These are phyloP conservation scores for Biscogniauxia sp. DNA, from an alignment of 2,329 filamentous ascomycete species.

Conservation along the genomic window DNA sequence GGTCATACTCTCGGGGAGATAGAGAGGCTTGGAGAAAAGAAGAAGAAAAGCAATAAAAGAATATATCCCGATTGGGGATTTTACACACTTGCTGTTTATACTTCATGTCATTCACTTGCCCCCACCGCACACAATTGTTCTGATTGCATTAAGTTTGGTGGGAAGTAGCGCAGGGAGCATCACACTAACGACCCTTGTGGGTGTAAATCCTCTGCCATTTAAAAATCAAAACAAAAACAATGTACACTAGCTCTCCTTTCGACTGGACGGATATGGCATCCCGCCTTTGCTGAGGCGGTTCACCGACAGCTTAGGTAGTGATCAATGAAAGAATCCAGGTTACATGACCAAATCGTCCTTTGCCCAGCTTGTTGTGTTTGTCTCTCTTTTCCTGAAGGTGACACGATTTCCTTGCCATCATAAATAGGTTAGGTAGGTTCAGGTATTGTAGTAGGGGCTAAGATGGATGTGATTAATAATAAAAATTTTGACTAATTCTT, in stretches of 20 bases:
- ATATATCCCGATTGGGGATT: slow-evolving; percentile 15
- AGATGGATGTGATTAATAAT: too few relatives aligned
- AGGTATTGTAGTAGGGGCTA: too few relatives aligned
- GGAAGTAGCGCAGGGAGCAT: slow-evolving; percentile 21
- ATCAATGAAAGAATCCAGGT: slow-evolving; percentile 24
- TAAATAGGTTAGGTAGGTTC: too few relatives aligned
- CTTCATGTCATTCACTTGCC: slow-evolving; percentile 29
- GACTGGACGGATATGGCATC: slow-evolving; percentile 11
- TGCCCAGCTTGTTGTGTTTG: not conserved
- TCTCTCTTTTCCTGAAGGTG: not conserved
- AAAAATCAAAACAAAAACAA: too few relatives aligned
- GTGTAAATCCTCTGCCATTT: slow-evolving; percentile 10
- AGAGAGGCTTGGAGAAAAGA: slow-evolving; percentile 22
- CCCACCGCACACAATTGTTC: slow-evolving; percentile 24
- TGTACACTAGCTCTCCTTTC: slow-evolving; percentile 13
- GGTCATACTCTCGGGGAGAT: slow-evolving; percentile 16
- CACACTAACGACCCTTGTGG: slow-evolving; percentile 32
- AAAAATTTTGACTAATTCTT: too few relatives aligned
- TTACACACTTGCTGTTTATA: slow-evolving; percentile 26
- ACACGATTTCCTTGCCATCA: not conserved
- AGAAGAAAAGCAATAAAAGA: slow-evolving; percentile 8
- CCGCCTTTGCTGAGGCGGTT: slow-evolving; percentile 15
- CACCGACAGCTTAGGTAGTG: slow-evolving; percentile 26
- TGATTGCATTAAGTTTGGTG: slow-evolving; percentile 27
- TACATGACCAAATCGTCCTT: slow-evolving; percentile 12